Conservation (phyloP, 208 protist species). For the Leptomonas pyrrhocoris region DNA sequence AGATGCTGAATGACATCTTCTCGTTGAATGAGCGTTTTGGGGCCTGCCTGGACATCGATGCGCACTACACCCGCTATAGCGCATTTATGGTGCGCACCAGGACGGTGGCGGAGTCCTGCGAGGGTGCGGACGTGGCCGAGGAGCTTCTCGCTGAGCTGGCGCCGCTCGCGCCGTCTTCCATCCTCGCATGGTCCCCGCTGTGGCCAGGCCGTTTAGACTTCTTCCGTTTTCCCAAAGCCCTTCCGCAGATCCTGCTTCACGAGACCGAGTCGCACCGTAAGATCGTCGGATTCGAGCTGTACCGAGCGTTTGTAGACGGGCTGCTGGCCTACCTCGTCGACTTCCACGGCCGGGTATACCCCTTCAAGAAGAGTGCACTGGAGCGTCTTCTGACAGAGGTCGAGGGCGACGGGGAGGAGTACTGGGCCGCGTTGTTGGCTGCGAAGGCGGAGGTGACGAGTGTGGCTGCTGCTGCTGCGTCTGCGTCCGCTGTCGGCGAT, state of each 20-base stretch:
- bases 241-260: constrained; percentile 53
- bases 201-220: constrained; percentile 72
- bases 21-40: constrained; percentile 63
- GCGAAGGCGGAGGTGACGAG: constrained; percentile 39
- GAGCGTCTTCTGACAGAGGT: constrained; percentile 52
- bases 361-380: constrained; percentile 51
- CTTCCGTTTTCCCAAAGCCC: constrained; percentile 62
- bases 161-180: constrained; percentile 18
- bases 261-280: constrained; percentile 73
- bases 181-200: constrained; percentile 16
- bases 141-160: constrained; percentile 6
- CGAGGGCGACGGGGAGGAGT: constrained; percentile 64
- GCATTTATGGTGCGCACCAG: constrained; percentile 71
- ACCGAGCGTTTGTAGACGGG: constrained; percentile 59
- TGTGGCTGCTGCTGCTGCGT: constrained; percentile 25
- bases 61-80: constrained; percentile 73
- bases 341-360: constrained; percentile 67
- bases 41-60: constrained; percentile 77
- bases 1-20: constrained; percentile 65
- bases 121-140: background rate
- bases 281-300: constrained; percentile 66
- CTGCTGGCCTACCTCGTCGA: constrained; percentile 58
- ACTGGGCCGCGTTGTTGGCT: constrained; percentile 67
- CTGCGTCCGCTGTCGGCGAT: constrained; percentile 29
- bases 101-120: constrained; percentile 38